Percentiles rank a stretch among this genome's conserved stretches.
Conservation (phyloP, 208 protist genomes). For the Leishmania tarentolae region DNA sequence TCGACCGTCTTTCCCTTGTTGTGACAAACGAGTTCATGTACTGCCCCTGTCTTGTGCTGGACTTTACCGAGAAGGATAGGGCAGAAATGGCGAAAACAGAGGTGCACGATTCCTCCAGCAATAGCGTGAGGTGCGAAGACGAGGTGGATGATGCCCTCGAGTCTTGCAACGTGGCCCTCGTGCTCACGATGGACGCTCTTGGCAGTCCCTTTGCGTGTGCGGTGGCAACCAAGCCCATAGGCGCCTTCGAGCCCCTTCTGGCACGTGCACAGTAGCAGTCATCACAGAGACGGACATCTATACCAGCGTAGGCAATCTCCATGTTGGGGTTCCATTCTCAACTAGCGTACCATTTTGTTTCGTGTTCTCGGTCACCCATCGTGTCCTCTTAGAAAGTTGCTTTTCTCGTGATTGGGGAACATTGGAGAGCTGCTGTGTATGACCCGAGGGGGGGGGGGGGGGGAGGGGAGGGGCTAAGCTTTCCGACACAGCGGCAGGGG, state of each 20-base stretch:
- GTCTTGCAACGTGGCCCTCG: constrained; percentile 69
- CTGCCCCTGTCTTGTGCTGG: constrained; percentile 61
- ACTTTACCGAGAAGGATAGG: constrained; percentile 15
- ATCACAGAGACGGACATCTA: neutral
- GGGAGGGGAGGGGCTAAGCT: no score
- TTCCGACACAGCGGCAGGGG: neutral
- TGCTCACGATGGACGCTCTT: constrained; percentile 69
- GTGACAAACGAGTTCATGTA: constrained; percentile 92
- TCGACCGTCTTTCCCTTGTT: constrained; percentile 58
- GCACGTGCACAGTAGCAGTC: constrained; percentile 52
- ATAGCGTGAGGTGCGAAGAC: neutral
- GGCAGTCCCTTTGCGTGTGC: constrained; percentile 77
- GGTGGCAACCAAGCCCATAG: constrained; percentile 62
- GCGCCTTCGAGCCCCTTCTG: constrained; percentile 78
- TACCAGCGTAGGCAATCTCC: neutral
- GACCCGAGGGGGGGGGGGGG: no score
- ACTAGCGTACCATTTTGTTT: neutral
- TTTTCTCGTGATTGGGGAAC: neutral
- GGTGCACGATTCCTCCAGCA: neutral
- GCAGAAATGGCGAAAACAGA: neutral
- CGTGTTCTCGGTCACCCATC: neutral
- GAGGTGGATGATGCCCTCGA: constrained; percentile 35
- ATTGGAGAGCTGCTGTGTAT: neutral
- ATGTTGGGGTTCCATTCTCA: no score
- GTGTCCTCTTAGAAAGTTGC: neutral